Percentiles rank a stretch among this genome's conserved stretches.
These are phyloP conservation scores for Potentilla sterilis DNA, from an alignment of 306 rosid genomes.

Conservation along the genomic window DNA sequence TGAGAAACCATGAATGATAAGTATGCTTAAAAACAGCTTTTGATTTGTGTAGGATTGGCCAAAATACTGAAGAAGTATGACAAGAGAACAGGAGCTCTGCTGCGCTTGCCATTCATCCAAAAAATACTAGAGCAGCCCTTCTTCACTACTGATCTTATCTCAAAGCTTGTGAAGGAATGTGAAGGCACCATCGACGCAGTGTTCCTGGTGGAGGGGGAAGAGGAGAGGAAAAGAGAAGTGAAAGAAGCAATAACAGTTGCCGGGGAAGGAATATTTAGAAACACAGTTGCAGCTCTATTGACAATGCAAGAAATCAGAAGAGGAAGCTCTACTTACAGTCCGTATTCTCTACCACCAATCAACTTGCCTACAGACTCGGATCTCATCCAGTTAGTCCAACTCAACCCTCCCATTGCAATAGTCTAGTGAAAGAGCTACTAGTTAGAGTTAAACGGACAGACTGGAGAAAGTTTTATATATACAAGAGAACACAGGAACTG, in stretches of 20 bases:
- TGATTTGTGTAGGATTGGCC: constrained; percentile 57
- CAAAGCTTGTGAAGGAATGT: constrained; percentile 80
- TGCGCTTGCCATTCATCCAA: constrained; percentile 74
- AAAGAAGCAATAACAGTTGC: constrained; percentile 42
- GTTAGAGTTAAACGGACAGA: constrained; percentile 9
- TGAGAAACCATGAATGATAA: not conserved
- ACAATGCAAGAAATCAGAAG: constrained; percentile 78
- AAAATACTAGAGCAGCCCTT: constrained; percentile 77
- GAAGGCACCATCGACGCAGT: constrained; percentile 67
- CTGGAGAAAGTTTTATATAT: not conserved
- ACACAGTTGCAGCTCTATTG: constrained; percentile 76
- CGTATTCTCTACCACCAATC: constrained; percentile 85
- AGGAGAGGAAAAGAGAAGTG: constrained; percentile 34
- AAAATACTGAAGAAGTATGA: constrained; percentile 89
- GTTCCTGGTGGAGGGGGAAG: constrained; percentile 54
- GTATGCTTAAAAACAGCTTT: not conserved
- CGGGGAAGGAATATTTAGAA: constrained; percentile 71
- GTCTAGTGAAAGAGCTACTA: constrained; percentile 28
- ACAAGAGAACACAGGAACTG: not conserved
- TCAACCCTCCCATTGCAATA: constrained; percentile 62
- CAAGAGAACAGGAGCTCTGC: constrained; percentile 69
- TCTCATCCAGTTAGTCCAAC: constrained; percentile 52
- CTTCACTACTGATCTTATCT: constrained; percentile 68
- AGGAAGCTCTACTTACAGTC: constrained; percentile 76
- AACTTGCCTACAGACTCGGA: constrained; percentile 57